Evolutionary conservation across 202 grass and related monocot species (phyloP), one percentile per base, ranked within the genome.

Genomic region (Carex arenaria): DNA sequence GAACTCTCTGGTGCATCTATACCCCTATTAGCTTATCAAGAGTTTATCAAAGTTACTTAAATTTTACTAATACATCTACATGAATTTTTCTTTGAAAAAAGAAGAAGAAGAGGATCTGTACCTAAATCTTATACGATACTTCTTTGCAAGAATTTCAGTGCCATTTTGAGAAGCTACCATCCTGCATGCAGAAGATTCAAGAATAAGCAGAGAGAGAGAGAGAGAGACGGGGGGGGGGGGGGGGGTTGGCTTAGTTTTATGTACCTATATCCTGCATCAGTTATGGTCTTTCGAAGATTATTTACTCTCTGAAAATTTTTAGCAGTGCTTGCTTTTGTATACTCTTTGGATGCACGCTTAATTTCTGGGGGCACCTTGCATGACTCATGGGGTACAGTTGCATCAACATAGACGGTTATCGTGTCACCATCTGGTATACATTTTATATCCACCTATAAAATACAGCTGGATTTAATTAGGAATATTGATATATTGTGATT

Each of bases 381-480:
- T 3, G 90, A 84, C 75, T 90, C 94, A 3, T 75, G 87, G 1
- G 84, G 84, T 5, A 89, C 83, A 0, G 93, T 83, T 28, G 91
- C 78, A 83, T 93, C 91, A 2, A 92, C 89, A 69, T 94, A 99
- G 81, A 99, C 96, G 10, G 90, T 99, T 34, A 96, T 20, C 10
- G 93, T 99, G 64, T 99, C 96, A 40, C 96, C 96, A 66, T 99
- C 96, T 1, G 93, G 84, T 2, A 99, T 89, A 10, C 93, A 80
- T 88, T 92, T 99, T 31, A 90, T 84, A 67, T 99, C 93, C 28
- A 96, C 91, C 93, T 93, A 77, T 38, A 4, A 74, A 67, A 74
- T 42, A 77, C 28, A 28, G 52, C 32, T 36, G 52, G 52, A 36
- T 30, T 77, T 77, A 15, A 77, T 77, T n/a, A 77, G 52, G 17